A percentile compares a stretch with the other conserved stretches of the same genome.
phyloP scores from a whole-genome alignment of 495 filamentous ascomycete species.

The Aspergillus baeticus region DNA sequence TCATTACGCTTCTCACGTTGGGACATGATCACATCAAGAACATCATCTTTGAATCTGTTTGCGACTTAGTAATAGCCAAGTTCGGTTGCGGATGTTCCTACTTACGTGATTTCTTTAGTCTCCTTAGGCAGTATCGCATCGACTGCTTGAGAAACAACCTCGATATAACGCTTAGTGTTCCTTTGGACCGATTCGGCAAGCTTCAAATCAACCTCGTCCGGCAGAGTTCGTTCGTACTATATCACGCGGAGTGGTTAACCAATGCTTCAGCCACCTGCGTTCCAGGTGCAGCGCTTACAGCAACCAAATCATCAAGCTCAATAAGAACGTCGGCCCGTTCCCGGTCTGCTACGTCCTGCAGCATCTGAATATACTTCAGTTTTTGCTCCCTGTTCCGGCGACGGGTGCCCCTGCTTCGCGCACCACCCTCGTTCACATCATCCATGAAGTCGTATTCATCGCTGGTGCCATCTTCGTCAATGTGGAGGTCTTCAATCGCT shows the following conservation, averaged over 20 bases:
- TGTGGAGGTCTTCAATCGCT: conserved; percentile 78
- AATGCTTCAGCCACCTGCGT: not conserved
- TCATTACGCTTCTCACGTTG: conserved; percentile 86
- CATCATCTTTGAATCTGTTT: conserved; percentile 88
- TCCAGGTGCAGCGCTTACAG: conserved; percentile 45
- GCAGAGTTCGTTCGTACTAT: conserved; percentile 71
- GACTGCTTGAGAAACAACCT: conserved; percentile 83
- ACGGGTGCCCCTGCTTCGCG: conserved; percentile 39
- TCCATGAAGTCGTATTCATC: conserved; percentile 97
- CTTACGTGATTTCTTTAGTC: conserved; percentile 73
- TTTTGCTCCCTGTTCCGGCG: conserved; percentile 54
- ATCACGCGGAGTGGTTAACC: not conserved
- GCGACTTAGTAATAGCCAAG: not conserved
- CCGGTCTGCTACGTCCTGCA: conserved; percentile 85
- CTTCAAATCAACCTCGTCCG: conserved; percentile 61
- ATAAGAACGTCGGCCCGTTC: conserved; percentile 71
- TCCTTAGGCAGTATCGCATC: conserved; percentile 84
- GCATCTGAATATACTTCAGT: conserved; percentile 85
- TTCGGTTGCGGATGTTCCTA: not conserved
- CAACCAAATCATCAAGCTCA: conserved; percentile 82
- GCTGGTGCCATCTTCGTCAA: conserved; percentile 84
- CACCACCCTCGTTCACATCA: conserved; percentile 60
- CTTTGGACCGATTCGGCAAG: conserved; percentile 81
- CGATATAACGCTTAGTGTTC: conserved; percentile 94
- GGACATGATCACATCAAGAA: conserved; percentile 92